Base-by-base conservation (phyloP, 1,284 basidiomycete species). In the Cryptococcus jaspeensis region DNA sequence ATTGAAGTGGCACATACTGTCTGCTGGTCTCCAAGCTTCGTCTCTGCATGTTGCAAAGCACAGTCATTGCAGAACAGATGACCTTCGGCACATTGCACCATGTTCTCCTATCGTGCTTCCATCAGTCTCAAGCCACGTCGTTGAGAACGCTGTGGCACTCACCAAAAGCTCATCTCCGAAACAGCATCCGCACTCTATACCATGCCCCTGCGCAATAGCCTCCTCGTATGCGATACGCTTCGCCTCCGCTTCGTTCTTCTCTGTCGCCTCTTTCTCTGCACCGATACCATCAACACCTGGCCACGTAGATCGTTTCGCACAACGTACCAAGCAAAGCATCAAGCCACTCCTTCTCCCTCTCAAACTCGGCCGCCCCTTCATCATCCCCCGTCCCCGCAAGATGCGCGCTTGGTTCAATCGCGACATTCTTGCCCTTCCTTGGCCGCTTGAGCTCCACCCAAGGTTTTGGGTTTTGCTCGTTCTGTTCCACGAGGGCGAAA, bases 181-280 rank as follows among this genome's bases (percentile, higher is more conserved):
- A 75, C 90, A 92, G 66, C 90, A 92, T 16, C 86, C 87, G 65
- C 90, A 92, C 67, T 90, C 88, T 43, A 90, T 83, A 2, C 84
- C 85, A 46, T 80, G 80, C 16, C 76, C 76, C 8, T 57, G 58
- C 3, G 59, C 69, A 20, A 81, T 80, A 6, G 72, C 78, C 16
- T 80, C 80, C 35, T 79, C 80, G 35, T 64, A 52, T 6, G 67
- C 71, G n/a, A 73, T 67, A 59, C 80, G 77, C 39, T 80, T 73
- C 47, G 77, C 75, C 28, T 61, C 63, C 37, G 60, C 52, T 25
- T 63, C 63, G 73, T 78, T 50, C 66, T 69, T 55, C 46, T 63
- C 40, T 64, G 64, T 68, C n/a, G 77, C 73, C 39, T 72, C n/a
- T 75, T 71, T 20, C 73, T 53, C 56, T 55, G 23, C 3, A 53